Evolutionary conservation across 2,329 filamentous ascomycete genomes (phyloP), one percentile per base, ranked within the genome.

Genomic region (Diaporthe citriasiana): DNA sequence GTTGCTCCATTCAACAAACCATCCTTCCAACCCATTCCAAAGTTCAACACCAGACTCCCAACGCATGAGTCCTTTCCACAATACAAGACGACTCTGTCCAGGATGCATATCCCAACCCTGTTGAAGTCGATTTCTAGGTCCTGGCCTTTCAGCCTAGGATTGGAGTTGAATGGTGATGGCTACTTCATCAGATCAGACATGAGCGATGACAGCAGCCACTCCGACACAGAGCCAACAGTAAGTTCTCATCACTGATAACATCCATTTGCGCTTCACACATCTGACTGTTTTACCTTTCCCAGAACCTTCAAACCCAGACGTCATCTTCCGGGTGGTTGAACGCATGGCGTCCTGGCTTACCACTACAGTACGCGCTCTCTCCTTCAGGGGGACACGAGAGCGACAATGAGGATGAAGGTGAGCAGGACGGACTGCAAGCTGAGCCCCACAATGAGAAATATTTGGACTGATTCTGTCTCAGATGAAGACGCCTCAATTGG

Each of bases 161-260:
- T 35, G 33, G 19, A 13, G 17, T 27, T 1, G n/a, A 60, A 12
- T n/a, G 42, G 27, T 27, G 45, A 30, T 1, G 5, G 7, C 33
- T 38, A 6, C 33, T 51, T 30, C 30, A 22, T 5, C 6, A 35
- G 3, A 0, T 10, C 9, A 17, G 22, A 42, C 1, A 51, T 10
- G 10, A 63, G 13, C 45, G 25, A 42, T 10, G 10, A 7, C 33
- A 30, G n/a, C 15, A 9, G 25, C 30, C 40, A 60, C 55, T 0
- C 3, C 15, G 33, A 2, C 27, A 25, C 30, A n/a, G 22, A 3
- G 0, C 22, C 2, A 6, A 17, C 30, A 8, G 59, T 65, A 7
- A 47, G 27, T 25, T 2, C n/a, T 8, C 0, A 2, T 1, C 4
- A 17, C 4, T 0, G 4, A 8, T 4, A 6, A 33, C 0, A 7